Percentiles rank a stretch among this genome's conserved stretches.
Evolutionary conservation across 169 alveolate species (phyloP).

Genomic region (Eimeria necatrix): DNA sequence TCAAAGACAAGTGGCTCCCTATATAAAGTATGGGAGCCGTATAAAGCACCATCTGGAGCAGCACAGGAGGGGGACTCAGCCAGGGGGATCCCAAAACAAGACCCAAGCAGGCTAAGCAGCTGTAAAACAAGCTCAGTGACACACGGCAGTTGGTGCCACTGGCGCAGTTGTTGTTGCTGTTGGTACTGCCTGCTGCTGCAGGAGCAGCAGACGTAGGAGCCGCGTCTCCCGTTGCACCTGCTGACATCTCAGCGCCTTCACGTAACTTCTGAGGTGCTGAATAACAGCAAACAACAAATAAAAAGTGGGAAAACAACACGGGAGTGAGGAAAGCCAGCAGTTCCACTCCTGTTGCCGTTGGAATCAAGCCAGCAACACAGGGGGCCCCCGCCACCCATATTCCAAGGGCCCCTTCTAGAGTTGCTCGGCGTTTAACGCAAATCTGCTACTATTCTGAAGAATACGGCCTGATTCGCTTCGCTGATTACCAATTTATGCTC

Average conservation of each 20-base stretch:
- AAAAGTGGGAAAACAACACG: too few relatives aligned
- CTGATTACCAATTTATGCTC: too few relatives aligned
- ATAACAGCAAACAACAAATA: not conserved
- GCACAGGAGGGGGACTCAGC: slow-evolving; percentile 79
- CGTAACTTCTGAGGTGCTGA: not conserved
- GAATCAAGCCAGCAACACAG: too few relatives aligned
- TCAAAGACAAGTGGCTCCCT: slow-evolving; percentile 84
- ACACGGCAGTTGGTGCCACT: slow-evolving; percentile 7
- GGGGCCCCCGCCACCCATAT: too few relatives aligned
- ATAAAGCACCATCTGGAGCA: slow-evolving; percentile 84
- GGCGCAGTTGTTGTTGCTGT: not conserved
- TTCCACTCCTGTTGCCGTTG: too few relatives aligned
- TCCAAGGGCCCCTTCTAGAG: too few relatives aligned
- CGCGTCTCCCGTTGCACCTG: slow-evolving; percentile 46
- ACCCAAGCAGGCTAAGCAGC: slow-evolving; percentile 53
- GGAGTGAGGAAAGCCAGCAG: too few relatives aligned
- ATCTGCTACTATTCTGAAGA: too few relatives aligned
- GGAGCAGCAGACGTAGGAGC: slow-evolving; percentile 17
- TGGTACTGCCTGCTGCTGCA: slow-evolving; percentile 32
- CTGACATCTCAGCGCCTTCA: not conserved
- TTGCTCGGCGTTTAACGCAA: too few relatives aligned
- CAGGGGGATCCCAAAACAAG: slow-evolving; percentile 47
- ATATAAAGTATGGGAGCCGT: slow-evolving; percentile 85
- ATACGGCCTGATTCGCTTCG: too few relatives aligned
- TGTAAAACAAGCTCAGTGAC: slow-evolving; percentile 50